These are phyloP conservation scores for Pulveroboletus sp. DNA, from an alignment of 768 basidiomycete species.

Conservation along the genomic window DNA sequence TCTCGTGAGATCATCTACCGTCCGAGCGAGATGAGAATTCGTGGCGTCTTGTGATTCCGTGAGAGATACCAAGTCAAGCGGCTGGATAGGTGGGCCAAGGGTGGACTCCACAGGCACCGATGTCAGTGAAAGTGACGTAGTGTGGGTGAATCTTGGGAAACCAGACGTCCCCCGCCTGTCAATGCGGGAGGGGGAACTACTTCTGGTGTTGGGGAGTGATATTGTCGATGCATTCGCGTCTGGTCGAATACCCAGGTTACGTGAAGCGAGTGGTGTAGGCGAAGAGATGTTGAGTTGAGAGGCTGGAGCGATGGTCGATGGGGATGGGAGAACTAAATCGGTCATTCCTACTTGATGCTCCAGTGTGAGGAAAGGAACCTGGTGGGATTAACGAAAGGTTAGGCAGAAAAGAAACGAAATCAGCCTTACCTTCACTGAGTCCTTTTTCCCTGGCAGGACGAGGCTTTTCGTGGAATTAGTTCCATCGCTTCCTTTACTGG, in stretches of 20 bases:
- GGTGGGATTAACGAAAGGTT: conserved; percentile 1
- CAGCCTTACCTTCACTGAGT: conserved; percentile 59
- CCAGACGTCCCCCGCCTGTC: conserved; percentile 20
- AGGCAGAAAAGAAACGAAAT: not conserved
- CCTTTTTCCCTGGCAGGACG: conserved; percentile 59
- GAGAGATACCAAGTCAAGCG: conserved; percentile 63
- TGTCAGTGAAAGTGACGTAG: conserved; percentile 31
- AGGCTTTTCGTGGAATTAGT: conserved; percentile 25
- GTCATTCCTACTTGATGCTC: conserved; percentile 65
- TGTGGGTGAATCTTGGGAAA: conserved; percentile 26
- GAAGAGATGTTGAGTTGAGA: conserved; percentile 35
- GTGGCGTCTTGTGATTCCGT: conserved; percentile 53
- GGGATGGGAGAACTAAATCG: conserved; percentile 74
- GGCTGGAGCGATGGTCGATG: conserved; percentile 41
- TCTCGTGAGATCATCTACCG: conserved; percentile 67
- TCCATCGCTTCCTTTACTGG: conserved; percentile 36
- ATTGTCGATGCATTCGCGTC: conserved; percentile 37
- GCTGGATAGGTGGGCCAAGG: conserved; percentile 47
- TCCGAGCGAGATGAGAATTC: conserved; percentile 64
- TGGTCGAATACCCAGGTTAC: conserved; percentile 19
- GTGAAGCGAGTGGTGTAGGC: conserved; percentile 35
- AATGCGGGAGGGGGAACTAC: conserved; percentile 23
- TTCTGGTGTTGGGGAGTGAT: conserved; percentile 38
- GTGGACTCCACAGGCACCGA: conserved; percentile 28
- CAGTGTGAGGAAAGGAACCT: conserved; percentile 65